These are phyloP conservation scores for Cucumis melo DNA, from an alignment of 306 rosid genomes.

Conservation along the genomic window DNA sequence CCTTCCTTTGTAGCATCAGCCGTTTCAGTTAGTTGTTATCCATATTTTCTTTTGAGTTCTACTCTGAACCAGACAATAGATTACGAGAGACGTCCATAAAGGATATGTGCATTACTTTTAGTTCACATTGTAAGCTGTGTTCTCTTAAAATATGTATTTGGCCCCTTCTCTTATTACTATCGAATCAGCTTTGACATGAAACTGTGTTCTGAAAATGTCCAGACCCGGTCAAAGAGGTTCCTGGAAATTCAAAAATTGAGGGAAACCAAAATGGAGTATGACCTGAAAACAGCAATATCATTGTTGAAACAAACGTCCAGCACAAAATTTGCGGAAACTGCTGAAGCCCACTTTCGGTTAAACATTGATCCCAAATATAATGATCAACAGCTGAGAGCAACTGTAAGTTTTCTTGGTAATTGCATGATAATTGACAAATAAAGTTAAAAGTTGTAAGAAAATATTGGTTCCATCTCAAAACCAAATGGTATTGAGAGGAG, in stretches of 20 bases:
- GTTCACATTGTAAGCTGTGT: neutral
- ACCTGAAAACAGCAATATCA: constrained; percentile 60
- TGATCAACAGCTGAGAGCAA: constrained; percentile 95
- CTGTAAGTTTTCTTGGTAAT: constrained; percentile 46
- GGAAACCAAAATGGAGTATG: constrained; percentile 77
- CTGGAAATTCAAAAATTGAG: constrained; percentile 84
- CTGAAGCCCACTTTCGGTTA: constrained; percentile 97
- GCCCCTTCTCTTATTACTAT: neutral
- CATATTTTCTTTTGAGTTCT: neutral
- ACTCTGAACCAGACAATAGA: neutral
- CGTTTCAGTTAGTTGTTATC: neutral
- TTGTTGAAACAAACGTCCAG: constrained; percentile 58
- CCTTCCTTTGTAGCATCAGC: neutral
- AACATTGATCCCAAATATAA: constrained; percentile 95
- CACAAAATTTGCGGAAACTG: constrained; percentile 76
- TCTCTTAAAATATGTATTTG: neutral
- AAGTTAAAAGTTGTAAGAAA: neutral
- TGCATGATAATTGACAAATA: neutral
- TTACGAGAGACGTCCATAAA: neutral
- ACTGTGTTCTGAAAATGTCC: neutral
- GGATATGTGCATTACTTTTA: neutral
- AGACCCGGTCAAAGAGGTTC: constrained; percentile 91
- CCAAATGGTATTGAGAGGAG: no score
- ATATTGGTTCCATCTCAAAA: no score
- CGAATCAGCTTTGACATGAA: neutral